These are phyloP conservation scores for Leishmania tarentolae DNA, from an alignment of 208 protist species.

Conservation along the genomic window DNA sequence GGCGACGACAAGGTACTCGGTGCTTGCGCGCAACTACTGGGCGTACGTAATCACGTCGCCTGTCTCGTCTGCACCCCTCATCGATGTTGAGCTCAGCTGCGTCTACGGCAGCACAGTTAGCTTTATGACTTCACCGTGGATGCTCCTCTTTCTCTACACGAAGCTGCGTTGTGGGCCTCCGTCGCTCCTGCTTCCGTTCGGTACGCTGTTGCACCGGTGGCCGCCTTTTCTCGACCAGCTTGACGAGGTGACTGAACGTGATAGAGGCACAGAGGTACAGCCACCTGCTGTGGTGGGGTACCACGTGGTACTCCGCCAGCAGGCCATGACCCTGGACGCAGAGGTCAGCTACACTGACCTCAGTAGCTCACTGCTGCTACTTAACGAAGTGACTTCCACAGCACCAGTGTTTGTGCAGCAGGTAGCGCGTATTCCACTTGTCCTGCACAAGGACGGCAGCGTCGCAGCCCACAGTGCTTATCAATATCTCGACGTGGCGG, in stretches of 20 bases:
- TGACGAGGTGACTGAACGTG: conserved; percentile 26
- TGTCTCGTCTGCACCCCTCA: conserved; percentile 60
- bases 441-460: conserved; percentile 33
- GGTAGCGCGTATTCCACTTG: conserved; percentile 45
- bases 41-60: conserved; percentile 70
- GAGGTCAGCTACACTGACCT: conserved; percentile 73
- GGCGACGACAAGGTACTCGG: conserved; percentile 78
- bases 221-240: conserved; percentile 47
- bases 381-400: conserved; percentile 70
- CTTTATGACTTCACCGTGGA: conserved; percentile 83
- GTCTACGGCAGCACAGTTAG: conserved; percentile 83
- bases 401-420: conserved; percentile 80
- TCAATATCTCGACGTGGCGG: conserved; percentile 35
- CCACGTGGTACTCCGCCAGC: conserved; percentile 52
- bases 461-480: conserved; percentile 24
- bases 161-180: conserved; percentile 58
- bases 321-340: conserved; percentile 73
- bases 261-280: background rate
- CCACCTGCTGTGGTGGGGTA: conserved; percentile 32
- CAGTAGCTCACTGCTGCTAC: conserved; percentile 65
- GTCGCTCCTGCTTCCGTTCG: conserved; percentile 73
- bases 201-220: conserved; percentile 57
- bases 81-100: conserved; percentile 73
- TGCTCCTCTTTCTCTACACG: conserved; percentile 72
- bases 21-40: conserved; percentile 92